A percentile compares a stretch with the other conserved stretches of the same genome.
Evolutionary conservation across 306 rosid genomes (phyloP).

Genomic region (Morella rubra): DNA sequence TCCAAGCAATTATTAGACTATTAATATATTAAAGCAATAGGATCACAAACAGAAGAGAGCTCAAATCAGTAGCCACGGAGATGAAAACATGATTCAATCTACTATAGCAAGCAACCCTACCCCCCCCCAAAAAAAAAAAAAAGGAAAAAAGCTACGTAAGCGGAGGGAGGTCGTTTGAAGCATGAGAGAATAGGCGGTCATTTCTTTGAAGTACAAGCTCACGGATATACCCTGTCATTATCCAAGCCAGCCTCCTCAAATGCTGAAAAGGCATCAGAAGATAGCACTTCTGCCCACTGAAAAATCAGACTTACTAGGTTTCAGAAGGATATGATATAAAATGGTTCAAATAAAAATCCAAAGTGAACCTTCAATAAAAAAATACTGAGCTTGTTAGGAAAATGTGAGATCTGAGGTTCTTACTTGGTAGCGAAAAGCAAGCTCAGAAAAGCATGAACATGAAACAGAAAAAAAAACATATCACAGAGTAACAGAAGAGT

Average conservation of each 20-base stretch:
- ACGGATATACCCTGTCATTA: constrained; percentile 53
- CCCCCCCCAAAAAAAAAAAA: not conserved
- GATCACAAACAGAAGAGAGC: not conserved
- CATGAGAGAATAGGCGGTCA: constrained; percentile 6
- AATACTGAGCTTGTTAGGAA: not conserved
- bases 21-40: not conserved
- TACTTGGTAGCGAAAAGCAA: not conserved
- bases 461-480: constrained; percentile 1
- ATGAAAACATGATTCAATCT: not conserved
- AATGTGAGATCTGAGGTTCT: not conserved
- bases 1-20: not conserved
- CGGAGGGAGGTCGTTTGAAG: not conserved
- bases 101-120: not conserved
- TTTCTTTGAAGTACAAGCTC: constrained; percentile 19
- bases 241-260: constrained; percentile 93
- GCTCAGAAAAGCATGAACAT: not conserved
- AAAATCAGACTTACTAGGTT: constrained; percentile 25
- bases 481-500: constrained; percentile 15
- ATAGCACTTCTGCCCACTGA: constrained; percentile 98
- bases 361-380: not conserved
- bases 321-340: not conserved
- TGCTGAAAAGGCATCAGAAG: constrained; percentile 98
- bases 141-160: not conserved
- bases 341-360: not conserved
- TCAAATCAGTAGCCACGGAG: not conserved